Percentiles rank a stretch among this genome's conserved stretches.
Evolutionary conservation across 345 rosid species (phyloP).

Genomic region (Gossypium arboreum): DNA sequence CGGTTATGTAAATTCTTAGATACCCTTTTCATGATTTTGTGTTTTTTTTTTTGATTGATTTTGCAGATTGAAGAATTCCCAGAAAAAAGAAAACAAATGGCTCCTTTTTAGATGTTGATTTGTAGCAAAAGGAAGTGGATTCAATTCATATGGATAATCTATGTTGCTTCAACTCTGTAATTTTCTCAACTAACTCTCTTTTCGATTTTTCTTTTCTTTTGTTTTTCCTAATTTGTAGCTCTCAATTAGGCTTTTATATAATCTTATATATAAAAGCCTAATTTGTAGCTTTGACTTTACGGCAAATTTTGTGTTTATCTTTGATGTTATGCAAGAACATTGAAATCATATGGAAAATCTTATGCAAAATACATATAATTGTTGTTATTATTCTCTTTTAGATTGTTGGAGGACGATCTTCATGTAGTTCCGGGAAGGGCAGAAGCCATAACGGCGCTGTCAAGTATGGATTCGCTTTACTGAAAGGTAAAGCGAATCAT

Average conservation of each 20-base stretch:
- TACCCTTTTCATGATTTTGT: conserved; percentile 11
- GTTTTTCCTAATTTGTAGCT: not conserved
- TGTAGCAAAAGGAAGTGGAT: conserved; percentile 16
- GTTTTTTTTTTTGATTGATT: not conserved
- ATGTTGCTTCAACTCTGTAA: conserved; percentile 39
- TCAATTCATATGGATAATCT: conserved; percentile 34
- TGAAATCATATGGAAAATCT: not conserved
- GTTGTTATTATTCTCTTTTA: not conserved
- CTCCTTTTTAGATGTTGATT: conserved; percentile 26
- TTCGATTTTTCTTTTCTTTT: not conserved
- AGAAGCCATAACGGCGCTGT: conserved; percentile 42
- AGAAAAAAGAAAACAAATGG: not conserved
- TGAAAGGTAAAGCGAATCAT: conserved; percentile 75
- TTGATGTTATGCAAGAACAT: not conserved
- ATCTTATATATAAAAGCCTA: too few species aligned
- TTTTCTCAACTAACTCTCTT: conserved; percentile 30
- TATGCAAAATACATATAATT: too few species aligned
- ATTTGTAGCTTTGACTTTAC: not conserved
- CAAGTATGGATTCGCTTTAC: conserved; percentile 55
- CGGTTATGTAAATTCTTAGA: conserved; percentile 13
- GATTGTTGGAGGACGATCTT: conserved; percentile 45
- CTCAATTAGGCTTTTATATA: not conserved
- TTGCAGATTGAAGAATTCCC: conserved; percentile 18
- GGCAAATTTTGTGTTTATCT: not conserved
- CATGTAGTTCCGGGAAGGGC: conserved; percentile 60